These are phyloP conservation scores for Brassica nigra DNA, from an alignment of 345 rosid species.

Conservation along the genomic window DNA sequence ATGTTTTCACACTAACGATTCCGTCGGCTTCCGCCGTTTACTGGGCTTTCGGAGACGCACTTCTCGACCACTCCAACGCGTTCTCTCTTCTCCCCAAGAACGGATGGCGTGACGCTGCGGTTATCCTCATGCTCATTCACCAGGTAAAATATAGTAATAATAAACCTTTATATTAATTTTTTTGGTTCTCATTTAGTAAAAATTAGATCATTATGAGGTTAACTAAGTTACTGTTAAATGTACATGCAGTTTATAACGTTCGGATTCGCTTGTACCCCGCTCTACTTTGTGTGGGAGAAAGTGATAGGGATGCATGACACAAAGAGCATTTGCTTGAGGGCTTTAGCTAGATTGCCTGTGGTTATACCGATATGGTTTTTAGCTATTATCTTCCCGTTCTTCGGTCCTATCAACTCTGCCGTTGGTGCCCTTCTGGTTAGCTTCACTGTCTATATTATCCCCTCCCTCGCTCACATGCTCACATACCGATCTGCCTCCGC, in stretches of 20 bases:
- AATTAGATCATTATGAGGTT: not conserved
- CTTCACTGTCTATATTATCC: slow-evolving; percentile 97
- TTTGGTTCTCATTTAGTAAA: not conserved
- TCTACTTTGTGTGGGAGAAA: slow-evolving; percentile 99
- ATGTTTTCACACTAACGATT: slow-evolving; percentile 89
- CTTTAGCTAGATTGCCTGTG: slow-evolving; percentile 88
- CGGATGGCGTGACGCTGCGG: slow-evolving; percentile 84
- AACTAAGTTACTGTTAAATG: not conserved
- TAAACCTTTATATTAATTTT: not conserved
- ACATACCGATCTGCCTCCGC: slow-evolving; percentile 93
- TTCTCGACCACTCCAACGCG: slow-evolving; percentile 87
- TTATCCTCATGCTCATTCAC: slow-evolving; percentile 94
- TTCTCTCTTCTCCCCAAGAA: slow-evolving; percentile 85
- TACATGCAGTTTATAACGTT: slow-evolving; percentile 85
- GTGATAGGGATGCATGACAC: slow-evolving; percentile 99
- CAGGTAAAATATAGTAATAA: slow-evolving; percentile 50
- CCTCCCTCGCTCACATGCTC: slow-evolving; percentile 92
- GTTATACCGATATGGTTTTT: slow-evolving; percentile 98
- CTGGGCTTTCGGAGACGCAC: slow-evolving; percentile 96
- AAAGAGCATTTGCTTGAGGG: slow-evolving; percentile 82
- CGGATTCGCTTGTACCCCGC: slow-evolving; percentile 95
- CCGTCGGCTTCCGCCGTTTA: slow-evolving; percentile 95
- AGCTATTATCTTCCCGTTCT: slow-evolving; percentile 96
- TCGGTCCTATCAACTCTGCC: slow-evolving; percentile 94
- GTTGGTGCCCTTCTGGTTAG: slow-evolving; percentile 98